Percentiles rank a stretch among this genome's conserved stretches.
Conservation (phyloP, 176 grass and related monocot species). For the Hordeum marinum region DNA sequence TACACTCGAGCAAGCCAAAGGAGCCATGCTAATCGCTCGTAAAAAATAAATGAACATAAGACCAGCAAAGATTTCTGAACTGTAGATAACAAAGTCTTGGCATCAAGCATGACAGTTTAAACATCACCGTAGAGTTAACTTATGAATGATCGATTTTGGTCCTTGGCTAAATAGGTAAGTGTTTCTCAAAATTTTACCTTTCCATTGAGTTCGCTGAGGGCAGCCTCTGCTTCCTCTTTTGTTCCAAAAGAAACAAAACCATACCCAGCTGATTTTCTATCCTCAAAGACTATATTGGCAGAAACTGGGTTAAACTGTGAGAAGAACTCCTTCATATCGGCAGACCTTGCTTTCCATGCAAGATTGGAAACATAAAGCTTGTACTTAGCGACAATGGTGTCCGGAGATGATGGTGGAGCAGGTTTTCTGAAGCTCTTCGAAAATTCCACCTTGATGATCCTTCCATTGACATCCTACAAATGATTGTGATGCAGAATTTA, state of each 20-base stretch:
- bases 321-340: slow-evolving; percentile 72
- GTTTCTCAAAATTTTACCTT: slow-evolving; percentile 47
- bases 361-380: slow-evolving; percentile 93
- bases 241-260: slow-evolving; percentile 87
- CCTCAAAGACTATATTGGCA: slow-evolving; percentile 59
- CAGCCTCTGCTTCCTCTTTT: slow-evolving; percentile 63
- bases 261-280: slow-evolving; percentile 70
- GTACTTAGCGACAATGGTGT: slow-evolving; percentile 33
- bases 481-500: slow-evolving; percentile 10
- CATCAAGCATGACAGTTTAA: slow-evolving; percentile 4
- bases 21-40: background rate
- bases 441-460: slow-evolving; percentile 77
- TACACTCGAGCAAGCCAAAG: background rate
- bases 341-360: slow-evolving; percentile 77
- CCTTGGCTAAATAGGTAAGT: background rate
- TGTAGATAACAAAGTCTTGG: background rate
- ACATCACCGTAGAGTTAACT: background rate
- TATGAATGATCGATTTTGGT: slow-evolving; percentile 3
- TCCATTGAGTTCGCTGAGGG: slow-evolving; percentile 76
- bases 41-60: background rate
- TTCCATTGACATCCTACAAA: slow-evolving; percentile 62
- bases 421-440: slow-evolving; percentile 80
- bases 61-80: background rate
- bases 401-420: slow-evolving; percentile 38
- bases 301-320: slow-evolving; percentile 57